A percentile compares a stretch with the other conserved stretches of the same genome.
Evolutionary conservation across 164 flowering plant species (phyloP).

Genomic region (Echeveria elegans): DNA sequence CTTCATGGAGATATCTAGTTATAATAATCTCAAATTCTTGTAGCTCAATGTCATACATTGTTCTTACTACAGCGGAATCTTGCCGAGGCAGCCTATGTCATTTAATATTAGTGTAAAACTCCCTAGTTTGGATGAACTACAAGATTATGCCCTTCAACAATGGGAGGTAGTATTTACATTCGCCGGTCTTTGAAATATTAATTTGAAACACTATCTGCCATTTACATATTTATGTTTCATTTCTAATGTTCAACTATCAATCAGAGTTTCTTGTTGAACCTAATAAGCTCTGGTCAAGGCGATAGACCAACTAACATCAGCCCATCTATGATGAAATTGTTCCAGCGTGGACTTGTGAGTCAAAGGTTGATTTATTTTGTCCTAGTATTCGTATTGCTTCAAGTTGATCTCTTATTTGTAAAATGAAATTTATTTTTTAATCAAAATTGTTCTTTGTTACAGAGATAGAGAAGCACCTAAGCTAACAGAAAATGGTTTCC

Average conservation of each 20-base stretch:
- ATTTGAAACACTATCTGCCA: too few relatives aligned
- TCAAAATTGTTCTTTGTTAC: conserved; percentile 11
- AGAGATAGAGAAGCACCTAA: conserved; percentile 81
- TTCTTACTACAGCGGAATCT: conserved; percentile 55
- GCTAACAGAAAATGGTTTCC: conserved; percentile 86
- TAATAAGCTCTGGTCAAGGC: conserved; percentile 62
- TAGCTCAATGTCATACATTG: conserved; percentile 5
- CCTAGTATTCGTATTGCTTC: conserved; percentile 4
- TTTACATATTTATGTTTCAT: background rate
- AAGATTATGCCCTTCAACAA: conserved; percentile 71
- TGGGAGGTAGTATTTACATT: conserved; percentile 83
- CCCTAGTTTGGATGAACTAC: conserved; percentile 76
- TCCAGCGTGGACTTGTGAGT: conserved; percentile 79
- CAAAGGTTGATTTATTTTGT: conserved; percentile 42
- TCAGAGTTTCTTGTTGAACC: conserved; percentile 88
- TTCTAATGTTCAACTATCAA: conserved; percentile 5
- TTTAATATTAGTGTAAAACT: conserved; percentile 60
- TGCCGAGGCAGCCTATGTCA: conserved; percentile 87
- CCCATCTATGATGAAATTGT: conserved; percentile 79
- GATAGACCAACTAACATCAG: conserved; percentile 63
- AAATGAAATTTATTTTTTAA: background rate
- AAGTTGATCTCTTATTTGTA: background rate
- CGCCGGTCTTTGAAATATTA: too few relatives aligned
- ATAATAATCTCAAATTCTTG: background rate
- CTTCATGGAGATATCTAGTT: background rate